phyloP scores from a whole-genome alignment of 2,329 filamentous ascomycete genomes.

The Cercospora janseana region DNA sequence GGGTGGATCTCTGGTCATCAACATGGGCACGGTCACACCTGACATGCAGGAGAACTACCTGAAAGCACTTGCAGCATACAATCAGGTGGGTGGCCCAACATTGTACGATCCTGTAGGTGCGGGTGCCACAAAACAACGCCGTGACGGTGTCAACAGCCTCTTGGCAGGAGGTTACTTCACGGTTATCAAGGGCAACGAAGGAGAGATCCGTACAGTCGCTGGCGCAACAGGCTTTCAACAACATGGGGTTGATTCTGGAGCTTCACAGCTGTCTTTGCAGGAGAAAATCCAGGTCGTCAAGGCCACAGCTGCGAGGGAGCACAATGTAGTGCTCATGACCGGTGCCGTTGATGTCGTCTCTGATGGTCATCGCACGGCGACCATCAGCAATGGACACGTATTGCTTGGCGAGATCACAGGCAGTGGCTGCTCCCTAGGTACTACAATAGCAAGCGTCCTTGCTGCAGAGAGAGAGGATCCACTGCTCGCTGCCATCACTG shows the following conservation, averaged over 20 bases:
- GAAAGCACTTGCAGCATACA: conserved; percentile 77
- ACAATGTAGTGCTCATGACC: conserved; percentile 77
- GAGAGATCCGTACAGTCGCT: conserved; percentile 74
- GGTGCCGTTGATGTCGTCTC: conserved; percentile 74
- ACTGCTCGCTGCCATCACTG: conserved; percentile 71
- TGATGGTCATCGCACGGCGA: conserved; percentile 67
- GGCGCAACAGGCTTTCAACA: conserved; percentile 60
- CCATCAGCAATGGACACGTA: conserved; percentile 73
- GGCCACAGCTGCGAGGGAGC: conserved; percentile 64
- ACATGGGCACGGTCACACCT: conserved; percentile 88
- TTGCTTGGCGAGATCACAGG: conserved; percentile 71
- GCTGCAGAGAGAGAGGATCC: conserved; percentile 63
- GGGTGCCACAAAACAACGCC: conserved; percentile 74
- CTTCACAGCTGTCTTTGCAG: conserved; percentile 51
- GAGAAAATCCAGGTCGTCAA: conserved; percentile 64
- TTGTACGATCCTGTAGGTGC: conserved; percentile 89
- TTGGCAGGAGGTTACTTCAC: conserved; percentile 74
- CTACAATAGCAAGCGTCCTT: conserved; percentile 72
- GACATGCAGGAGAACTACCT: conserved; percentile 70
- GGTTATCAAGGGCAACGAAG: conserved; percentile 91
- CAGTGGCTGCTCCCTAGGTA: conserved; percentile 78
- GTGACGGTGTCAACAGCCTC: conserved; percentile 67
- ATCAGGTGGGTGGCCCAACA: conserved; percentile 69
- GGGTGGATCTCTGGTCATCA: conserved; percentile 78
- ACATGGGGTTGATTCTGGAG: conserved; percentile 77